Evolutionary conservation across 2,329 filamentous ascomycete species (phyloP), one percentile per base, ranked within the genome.

Genomic region (Metarhizium humberi): DNA sequence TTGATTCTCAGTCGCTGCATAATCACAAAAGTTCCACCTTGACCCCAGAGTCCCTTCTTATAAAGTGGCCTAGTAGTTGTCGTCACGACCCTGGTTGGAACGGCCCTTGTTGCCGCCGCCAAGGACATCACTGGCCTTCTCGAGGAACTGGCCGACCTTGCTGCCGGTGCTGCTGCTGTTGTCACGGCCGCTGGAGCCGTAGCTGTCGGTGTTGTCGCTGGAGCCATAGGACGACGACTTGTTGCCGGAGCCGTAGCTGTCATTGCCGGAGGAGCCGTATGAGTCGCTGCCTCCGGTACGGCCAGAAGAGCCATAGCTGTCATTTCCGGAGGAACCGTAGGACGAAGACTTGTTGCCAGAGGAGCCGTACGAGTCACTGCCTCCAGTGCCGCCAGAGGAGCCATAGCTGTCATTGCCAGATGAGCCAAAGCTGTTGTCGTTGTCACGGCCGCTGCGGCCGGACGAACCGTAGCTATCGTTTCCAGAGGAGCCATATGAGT

Each of bases 91-190:
- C 40, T 60, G 59, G 54, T 63, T 69, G 57, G 75, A 74, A 52
- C 80, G 73, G 47, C 67, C 38, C 38, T 40, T 70, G 16, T 75
- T 70, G 60, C 73, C 80, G 54, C 75, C 67, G 53, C 75, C 67
- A 58, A 85, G 61, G 51, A 78, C 61, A 13, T 68, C 66, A 8
- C 80, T 79, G 6, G 75, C 77, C 73, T 82, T 84, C 69, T 85
- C 79, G 66, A 84, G 70, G 29, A 84, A 55, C 69, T 80, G 83
- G 50, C 81, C 81, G 25, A 80, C 53, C 16, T 74, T 75, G 52
- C 77, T 79, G 63, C 79, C 75, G 14, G 62, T 62, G 6, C 59
- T 54, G 42, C 60, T 60, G 56, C 57, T 53, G 6, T 56, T 51
- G 43, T 59, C 55, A 32, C 50, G 49, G 13, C 55, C 52, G 14